Base-by-base conservation (phyloP, 2,329 filamentous ascomycete species). In the Biscogniauxia marginata region DNA sequence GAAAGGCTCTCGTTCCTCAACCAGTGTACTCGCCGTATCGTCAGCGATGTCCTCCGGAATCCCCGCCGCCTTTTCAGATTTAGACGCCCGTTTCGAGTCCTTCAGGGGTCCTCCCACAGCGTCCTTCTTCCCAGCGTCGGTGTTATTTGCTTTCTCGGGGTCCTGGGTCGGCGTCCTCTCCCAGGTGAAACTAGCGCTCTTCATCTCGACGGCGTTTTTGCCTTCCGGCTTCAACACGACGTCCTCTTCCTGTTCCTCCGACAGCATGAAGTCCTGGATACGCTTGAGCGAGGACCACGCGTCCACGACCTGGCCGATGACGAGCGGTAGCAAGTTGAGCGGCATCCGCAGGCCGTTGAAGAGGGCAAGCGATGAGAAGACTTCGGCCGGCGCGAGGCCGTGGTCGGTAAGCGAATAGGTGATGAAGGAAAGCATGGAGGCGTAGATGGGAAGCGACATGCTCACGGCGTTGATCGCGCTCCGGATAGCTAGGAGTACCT, bases 381-480 rank as follows among this genome's bases (percentile, higher is more conserved):
- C 83, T 21, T 86, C 79, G 0, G 92, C 91, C 0, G 95, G 87
- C 1, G 84, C 78, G 18, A 98, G 81, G 23, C 73, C 72, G 64
- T 92, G 87, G 56, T 88, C 79, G 1, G 85, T 82, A 39, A 87
- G 74, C 1, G 85, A 87, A 65, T 85, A 89, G 0, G 91, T 93
- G 73, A 98, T 93, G 72, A 98, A 98, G 0, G 93, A 85, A 44
- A 98, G 73, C 91, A 98, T 97, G 1, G 93, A 96, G 0, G 93
- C 92, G 65, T 98, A 97, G 52, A 96, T 90, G 6, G 95, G 93
- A 68, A 96, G 82, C 0, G 91, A 89, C 82, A 96, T 84, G 67
- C 90, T 90, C 50, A 95, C 79, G 11, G 91, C 89, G 72, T 92
- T 88, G 75, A 96, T 91, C 45, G 81, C 91, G 70, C 96, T 96